Conservation (phyloP, 495 filamentous ascomycete genomes). For the Filosporella fistucella region DNA sequence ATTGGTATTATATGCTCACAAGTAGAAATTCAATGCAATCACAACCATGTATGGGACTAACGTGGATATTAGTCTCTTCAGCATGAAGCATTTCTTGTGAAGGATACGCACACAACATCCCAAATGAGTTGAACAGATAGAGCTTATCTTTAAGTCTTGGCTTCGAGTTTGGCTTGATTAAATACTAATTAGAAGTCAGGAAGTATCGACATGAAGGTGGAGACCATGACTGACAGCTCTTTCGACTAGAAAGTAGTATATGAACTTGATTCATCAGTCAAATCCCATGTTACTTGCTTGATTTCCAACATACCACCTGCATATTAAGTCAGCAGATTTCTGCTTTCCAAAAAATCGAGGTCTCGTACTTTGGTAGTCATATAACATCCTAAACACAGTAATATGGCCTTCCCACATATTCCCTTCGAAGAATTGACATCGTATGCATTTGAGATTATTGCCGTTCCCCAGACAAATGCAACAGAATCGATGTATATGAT, state of each 20-base stretch:
- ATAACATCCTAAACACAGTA: constrained; percentile 47
- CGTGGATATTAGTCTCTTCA: neutral
- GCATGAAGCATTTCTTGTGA: too few species aligned
- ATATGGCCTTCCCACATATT: constrained; percentile 43
- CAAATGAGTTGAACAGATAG: constrained; percentile 48
- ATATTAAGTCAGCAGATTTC: neutral
- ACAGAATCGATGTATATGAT: constrained; percentile 46
- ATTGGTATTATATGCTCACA: too few species aligned
- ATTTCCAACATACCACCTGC: constrained; percentile 34
- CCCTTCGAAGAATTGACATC: constrained; percentile 35
- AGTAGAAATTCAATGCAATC: constrained; percentile 43
- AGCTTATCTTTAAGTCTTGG: constrained; percentile 40
- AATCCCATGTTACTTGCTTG: neutral
- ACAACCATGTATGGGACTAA: constrained; percentile 41
- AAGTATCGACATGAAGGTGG: neutral
- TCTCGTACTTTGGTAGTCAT: constrained; percentile 45
- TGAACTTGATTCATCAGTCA: constrained; percentile 30
- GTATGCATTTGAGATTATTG: constrained; percentile 43
- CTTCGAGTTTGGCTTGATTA: constrained; percentile 37
- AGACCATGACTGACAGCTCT: constrained; percentile 37
- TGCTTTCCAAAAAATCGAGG: neutral
- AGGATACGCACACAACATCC: constrained; percentile 38
- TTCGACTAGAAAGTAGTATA: constrained; percentile 50
- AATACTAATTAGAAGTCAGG: constrained; percentile 29
- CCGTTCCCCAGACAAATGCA: constrained; percentile 43